Percentiles rank a stretch among this genome's conserved stretches.
These are phyloP conservation scores for Hericium erinaceus DNA, from an alignment of 768 basidiomycete species.

Conservation along the genomic window DNA sequence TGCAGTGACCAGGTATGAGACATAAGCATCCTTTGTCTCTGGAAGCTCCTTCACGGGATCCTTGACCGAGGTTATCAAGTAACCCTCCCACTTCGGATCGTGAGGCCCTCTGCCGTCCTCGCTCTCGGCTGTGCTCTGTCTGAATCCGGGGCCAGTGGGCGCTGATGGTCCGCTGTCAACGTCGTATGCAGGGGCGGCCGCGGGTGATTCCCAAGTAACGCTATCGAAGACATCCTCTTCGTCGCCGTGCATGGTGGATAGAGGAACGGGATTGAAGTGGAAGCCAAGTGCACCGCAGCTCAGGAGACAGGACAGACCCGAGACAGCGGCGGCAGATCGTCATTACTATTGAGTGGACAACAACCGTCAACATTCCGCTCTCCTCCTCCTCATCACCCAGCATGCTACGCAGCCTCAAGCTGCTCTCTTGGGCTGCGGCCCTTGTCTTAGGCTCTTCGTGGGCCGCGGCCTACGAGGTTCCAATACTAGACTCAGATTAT, in stretches of 20 bases:
- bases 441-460: constrained; percentile 10
- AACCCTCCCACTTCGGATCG: constrained; percentile 88
- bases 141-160: constrained; percentile 64
- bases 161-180: constrained; percentile 27
- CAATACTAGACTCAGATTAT: constrained; percentile 69
- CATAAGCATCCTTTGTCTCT: constrained; percentile 95
- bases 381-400: constrained; percentile 8
- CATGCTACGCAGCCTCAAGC: constrained; percentile 9
- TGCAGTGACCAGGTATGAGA: constrained; percentile 85
- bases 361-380: constrained; percentile 14
- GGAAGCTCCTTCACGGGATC: constrained; percentile 95
- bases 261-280: neutral
- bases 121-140: constrained; percentile 64
- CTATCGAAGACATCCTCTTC: constrained; percentile 89
- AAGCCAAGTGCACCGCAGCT: neutral
- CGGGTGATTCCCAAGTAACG: constrained; percentile 80
- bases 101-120: constrained; percentile 59
- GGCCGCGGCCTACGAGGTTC: constrained; percentile 46
- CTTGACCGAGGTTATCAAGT: constrained; percentile 71
- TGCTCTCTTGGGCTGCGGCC: constrained; percentile 13
- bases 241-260: constrained; percentile 58
- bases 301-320: neutral
- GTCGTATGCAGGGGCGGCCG: constrained; percentile 41
- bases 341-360: constrained; percentile 5
- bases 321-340: neutral